Evolutionary conservation across 495 filamentous ascomycete species (phyloP).

Genomic region (Schizothecium vesticola): DNA sequence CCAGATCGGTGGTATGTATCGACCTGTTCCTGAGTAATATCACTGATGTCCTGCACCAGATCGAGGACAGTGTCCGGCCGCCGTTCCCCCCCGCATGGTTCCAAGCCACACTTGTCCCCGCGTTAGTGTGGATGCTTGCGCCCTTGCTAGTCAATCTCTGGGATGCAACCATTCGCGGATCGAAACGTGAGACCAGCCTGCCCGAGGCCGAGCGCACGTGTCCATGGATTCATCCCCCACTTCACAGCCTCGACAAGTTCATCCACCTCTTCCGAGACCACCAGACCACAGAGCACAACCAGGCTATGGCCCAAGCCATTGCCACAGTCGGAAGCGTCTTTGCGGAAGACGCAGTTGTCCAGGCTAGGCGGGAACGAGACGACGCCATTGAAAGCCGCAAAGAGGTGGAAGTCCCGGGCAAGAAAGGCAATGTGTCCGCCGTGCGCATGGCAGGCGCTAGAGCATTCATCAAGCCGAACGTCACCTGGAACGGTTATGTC

Average conservation of each 20-base stretch:
- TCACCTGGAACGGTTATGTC: constrained; percentile 3
- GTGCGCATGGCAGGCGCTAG: constrained; percentile 2
- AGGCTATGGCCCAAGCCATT: neutral
- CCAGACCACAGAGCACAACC: neutral
- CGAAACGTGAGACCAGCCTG: neutral
- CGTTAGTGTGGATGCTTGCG: constrained; percentile 6
- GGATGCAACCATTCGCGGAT: neutral
- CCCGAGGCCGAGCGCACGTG: neutral
- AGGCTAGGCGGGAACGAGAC: constrained; percentile 1
- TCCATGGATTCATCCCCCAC: neutral
- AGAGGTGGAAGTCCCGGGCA: neutral
- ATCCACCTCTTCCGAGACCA: constrained; percentile 1
- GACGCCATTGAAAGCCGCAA: constrained; percentile 5
- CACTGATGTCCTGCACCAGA: constrained; percentile 2
- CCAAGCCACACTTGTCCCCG: constrained; percentile 1
- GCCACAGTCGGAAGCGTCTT: neutral
- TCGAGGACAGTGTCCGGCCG: constrained; percentile 4
- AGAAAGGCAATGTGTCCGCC: constrained; percentile 4
- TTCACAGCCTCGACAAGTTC: neutral
- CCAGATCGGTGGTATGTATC: constrained; percentile 3
- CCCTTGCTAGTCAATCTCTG: constrained; percentile 7
- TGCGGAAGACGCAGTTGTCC: neutral
- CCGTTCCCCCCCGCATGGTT: constrained; percentile 4
- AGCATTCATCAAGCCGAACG: constrained; percentile 7
- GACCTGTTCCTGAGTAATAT: constrained; percentile 1